Base-by-base conservation (phyloP, 371 early-diverging fungal species). In the Mucor lusitanicus region DNA sequence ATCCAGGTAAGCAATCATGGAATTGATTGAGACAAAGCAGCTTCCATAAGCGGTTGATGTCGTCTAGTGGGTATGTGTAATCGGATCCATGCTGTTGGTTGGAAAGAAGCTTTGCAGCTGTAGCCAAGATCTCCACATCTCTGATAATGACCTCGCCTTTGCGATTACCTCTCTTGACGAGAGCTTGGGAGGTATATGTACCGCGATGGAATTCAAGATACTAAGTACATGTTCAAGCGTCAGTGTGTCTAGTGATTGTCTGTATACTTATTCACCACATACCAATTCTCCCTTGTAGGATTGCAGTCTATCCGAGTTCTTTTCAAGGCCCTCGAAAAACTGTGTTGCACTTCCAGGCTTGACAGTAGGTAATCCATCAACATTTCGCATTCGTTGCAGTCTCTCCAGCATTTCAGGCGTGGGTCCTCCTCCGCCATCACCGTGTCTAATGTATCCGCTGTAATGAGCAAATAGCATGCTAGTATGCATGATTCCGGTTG, bases 401-500 rank as follows among this genome's bases (percentile, higher is more conserved):
- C 98, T 87, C 75, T 97, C 96, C 23, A 95, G 67, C 97, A 97
- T 96, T 37, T 82, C 89, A 13, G 86, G 80, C 0, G 90, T 84
- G 0, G 99, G 97, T 1, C 99, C 99, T 54, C 97, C 97, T 8
- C 99, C 99, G 55, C 99, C 99, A 78, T 99, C 99, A 39, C 99
- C 99, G 75, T 96, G 89, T 28, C 82, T 81, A 71, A 3, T 32
- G 17, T 15, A 25, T 3, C 27, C 23, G 6, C 6, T 0, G 8
- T 44, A 13, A 19, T 42, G n/a, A 42, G 42, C 42, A n/a, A n/a
- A n/a, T n/a, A n/a, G n/a, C n/a, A n/a, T n/a, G n/a, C n/a, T n/a
- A n/a, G n/a, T n/a, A 40, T 1, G 7, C 50, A 19, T 1, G 8
- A 19, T 6, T 23, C 50, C 21, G 48, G 33, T 8, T 11, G 19